Evolutionary conservation across 2,329 filamentous ascomycete species (phyloP).

Genomic region (Phialophora macrospora): DNA sequence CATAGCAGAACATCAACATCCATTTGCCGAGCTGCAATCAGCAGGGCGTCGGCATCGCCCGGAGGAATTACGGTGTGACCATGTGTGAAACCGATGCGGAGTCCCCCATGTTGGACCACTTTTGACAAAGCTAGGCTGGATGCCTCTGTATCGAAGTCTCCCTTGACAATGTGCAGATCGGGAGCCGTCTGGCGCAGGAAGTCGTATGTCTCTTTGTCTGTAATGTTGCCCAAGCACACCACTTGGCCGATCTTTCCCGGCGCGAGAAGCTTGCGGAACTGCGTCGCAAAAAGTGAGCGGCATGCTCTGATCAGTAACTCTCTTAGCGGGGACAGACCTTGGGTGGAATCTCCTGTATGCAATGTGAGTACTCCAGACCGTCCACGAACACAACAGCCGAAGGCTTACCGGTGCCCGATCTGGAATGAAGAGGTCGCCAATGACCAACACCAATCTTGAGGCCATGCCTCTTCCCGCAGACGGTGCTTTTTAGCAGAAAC

Average conservation of each 20-base stretch:
- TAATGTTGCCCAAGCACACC: constrained; percentile 78
- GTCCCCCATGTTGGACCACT: constrained; percentile 70
- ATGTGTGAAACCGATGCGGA: constrained; percentile 73
- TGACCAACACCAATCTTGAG: constrained; percentile 87
- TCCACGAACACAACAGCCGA: constrained; percentile 29
- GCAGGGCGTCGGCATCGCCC: constrained; percentile 67
- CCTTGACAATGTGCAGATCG: constrained; percentile 72
- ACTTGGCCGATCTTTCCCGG: constrained; percentile 84
- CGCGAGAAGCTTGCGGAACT: constrained; percentile 86
- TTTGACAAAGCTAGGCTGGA: constrained; percentile 68
- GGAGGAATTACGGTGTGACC: constrained; percentile 73
- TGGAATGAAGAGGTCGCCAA: constrained; percentile 92
- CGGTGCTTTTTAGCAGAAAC: constrained; percentile 19
- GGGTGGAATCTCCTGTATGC: constrained; percentile 72
- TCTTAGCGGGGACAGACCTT: constrained; percentile 66
- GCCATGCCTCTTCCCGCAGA: constrained; percentile 58
- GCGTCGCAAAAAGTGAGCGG: constrained; percentile 30
- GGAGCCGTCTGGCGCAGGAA: constrained; percentile 76
- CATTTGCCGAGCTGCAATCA: constrained; percentile 73
- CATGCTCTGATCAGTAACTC: constrained; percentile 3
- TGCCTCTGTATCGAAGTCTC: constrained; percentile 72
- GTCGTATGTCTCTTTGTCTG: constrained; percentile 79
- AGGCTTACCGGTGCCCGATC: constrained; percentile 75
- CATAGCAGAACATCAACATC: constrained; percentile 72
- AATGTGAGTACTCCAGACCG: constrained; percentile 7